Conservation (phyloP, 1,284 basidiomycete genomes). For the Ustilago loliicola region DNA sequence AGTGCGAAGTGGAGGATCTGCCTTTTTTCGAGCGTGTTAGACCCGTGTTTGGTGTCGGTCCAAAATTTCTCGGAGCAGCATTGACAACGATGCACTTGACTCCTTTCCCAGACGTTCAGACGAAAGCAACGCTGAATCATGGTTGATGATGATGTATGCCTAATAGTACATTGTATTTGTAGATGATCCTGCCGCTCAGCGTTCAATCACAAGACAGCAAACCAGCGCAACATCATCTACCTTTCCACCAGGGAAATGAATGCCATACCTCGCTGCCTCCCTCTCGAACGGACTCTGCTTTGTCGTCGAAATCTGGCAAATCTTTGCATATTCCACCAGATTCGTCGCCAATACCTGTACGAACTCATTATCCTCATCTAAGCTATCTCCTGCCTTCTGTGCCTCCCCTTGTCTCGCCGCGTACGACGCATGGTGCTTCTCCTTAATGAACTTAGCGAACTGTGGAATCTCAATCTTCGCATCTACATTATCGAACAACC, state of each 20-base stretch:
- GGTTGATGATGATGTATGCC: neutral
- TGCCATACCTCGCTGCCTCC: conserved; percentile 65
- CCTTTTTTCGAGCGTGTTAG: neutral
- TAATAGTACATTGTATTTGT: conserved; percentile 1
- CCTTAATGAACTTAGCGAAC: conserved; percentile 63
- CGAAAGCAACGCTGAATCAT: neutral
- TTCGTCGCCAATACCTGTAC: conserved; percentile 59
- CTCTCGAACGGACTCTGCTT: conserved; percentile 76
- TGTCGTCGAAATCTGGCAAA: conserved; percentile 73
- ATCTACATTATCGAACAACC: conserved; percentile 87
- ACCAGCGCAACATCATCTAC: conserved; percentile 74
- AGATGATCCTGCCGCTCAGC: conserved; percentile 8
- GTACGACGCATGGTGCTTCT: conserved; percentile 61
- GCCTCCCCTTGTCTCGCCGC: conserved; percentile 25
- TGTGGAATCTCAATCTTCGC: conserved; percentile 74
- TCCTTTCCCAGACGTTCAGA: neutral
- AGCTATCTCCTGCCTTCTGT: conserved; percentile 34
- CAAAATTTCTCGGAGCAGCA: neutral
- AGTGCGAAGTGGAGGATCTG: neutral
- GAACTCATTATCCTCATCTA: conserved; percentile 61
- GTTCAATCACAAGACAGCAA: conserved; percentile 72
- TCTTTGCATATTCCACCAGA: conserved; percentile 59
- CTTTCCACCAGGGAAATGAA: conserved; percentile 72
- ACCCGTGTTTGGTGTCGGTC: neutral
- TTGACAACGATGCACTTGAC: neutral